Evolutionary conservation across 306 rosid genomes (phyloP).

Genomic region (Ormosia emarginata): DNA sequence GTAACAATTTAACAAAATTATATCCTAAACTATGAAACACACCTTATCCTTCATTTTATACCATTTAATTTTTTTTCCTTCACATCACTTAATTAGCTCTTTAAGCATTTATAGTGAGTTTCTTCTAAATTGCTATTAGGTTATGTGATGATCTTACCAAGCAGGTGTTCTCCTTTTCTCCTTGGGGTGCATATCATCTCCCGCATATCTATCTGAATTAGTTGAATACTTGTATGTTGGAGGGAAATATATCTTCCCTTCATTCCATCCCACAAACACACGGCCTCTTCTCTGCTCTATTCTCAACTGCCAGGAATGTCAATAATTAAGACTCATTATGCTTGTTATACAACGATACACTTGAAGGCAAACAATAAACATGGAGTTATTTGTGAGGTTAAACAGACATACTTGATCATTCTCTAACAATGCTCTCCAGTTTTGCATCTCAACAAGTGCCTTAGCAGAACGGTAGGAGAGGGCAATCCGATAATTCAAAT

Average conservation of each 20-base stretch:
- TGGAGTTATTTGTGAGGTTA: neutral
- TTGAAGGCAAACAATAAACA: neutral
- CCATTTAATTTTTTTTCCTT: neutral
- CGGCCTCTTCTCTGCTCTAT: constrained; percentile 93
- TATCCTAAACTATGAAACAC: neutral
- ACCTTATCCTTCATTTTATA: neutral
- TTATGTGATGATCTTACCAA: constrained; percentile 57
- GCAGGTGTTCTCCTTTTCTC: constrained; percentile 98
- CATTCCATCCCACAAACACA: constrained; percentile 86
- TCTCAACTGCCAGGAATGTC: constrained; percentile 63
- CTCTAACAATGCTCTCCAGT: constrained; percentile 98
- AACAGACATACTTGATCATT: constrained; percentile 75
- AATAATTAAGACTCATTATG: constrained; percentile 5
- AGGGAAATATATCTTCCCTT: constrained; percentile 96
- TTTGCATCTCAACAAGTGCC: constrained; percentile 99
- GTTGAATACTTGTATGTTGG: constrained; percentile 98
- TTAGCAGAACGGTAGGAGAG: constrained; percentile 90
- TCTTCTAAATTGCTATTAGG: neutral
- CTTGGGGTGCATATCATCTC: constrained; percentile 91
- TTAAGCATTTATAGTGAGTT: neutral
- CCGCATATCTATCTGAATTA: constrained; percentile 94
- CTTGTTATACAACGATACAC: neutral
- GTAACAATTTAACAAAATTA: neutral
- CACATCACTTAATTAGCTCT: neutral
- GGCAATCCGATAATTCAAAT: constrained; percentile 92